Percentiles rank a stretch among this genome's conserved stretches.
Conservation (phyloP, 495 filamentous ascomycete species). For the Aspergillus egyptiacus region DNA sequence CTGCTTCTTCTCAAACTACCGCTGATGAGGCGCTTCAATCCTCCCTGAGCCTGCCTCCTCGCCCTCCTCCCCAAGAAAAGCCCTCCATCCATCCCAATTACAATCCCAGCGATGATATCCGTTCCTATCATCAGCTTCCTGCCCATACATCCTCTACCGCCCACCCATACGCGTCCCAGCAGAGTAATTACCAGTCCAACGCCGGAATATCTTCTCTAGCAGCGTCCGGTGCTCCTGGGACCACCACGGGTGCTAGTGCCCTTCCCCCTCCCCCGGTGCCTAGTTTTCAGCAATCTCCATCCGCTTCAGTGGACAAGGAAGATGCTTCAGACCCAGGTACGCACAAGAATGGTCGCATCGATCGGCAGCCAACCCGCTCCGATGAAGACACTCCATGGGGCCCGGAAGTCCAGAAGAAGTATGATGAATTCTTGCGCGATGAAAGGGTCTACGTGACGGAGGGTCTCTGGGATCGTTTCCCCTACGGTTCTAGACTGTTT, state of each 20-base stretch:
- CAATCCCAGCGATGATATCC: conserved; percentile 48
- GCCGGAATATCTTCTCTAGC: conserved; percentile 38
- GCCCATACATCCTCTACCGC: conserved; percentile 29
- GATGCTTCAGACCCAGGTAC: conserved; percentile 24
- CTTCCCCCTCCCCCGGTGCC: conserved; percentile 56
- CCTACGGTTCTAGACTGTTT: conserved; percentile 77
- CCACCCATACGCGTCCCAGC: conserved; percentile 33
- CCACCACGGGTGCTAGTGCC: conserved; percentile 45
- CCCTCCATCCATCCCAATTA: conserved; percentile 54
- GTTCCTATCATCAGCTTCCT: conserved; percentile 49
- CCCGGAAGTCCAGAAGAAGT: conserved; percentile 62
- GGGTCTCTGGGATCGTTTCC: conserved; percentile 91
- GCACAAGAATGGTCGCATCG: conserved; percentile 27
- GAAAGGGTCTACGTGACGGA: conserved; percentile 78
- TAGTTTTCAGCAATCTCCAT: conserved; percentile 45
- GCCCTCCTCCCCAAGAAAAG: conserved; percentile 48
- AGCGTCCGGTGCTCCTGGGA: conserved; percentile 48
- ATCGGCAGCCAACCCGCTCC: conserved; percentile 24
- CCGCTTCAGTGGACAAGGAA: conserved; percentile 32
- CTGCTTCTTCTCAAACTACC: conserved; percentile 30
- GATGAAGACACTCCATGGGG: conserved; percentile 51
- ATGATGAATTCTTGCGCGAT: conserved; percentile 74
- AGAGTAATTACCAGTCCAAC: conserved; percentile 44
- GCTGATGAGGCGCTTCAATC: conserved; percentile 33
- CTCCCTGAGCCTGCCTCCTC: conserved; percentile 40